Conservation (phyloP, 768 basidiomycete species). For the Hortiboletus flavorubellus region DNA sequence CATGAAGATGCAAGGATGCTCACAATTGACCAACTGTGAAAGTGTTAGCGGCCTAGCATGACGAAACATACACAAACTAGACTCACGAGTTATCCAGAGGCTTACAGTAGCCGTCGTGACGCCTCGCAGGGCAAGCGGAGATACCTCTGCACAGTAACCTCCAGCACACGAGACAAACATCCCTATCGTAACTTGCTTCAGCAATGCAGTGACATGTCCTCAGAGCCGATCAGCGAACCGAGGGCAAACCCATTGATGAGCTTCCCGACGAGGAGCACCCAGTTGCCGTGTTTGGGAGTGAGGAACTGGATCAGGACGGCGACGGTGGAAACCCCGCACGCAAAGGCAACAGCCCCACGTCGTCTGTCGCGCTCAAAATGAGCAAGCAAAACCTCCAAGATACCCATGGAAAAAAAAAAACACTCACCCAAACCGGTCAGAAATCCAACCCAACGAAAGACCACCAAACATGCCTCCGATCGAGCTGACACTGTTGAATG, state of each 20-base stretch:
- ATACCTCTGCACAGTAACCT: conserved; percentile 28
- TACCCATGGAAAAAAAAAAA: background rate
- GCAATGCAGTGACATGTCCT: background rate
- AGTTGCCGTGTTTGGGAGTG: conserved; percentile 21
- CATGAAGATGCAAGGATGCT: background rate
- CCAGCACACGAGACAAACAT: conserved; percentile 26
- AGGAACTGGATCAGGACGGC: conserved; percentile 26
- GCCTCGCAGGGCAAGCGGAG: conserved; percentile 26
- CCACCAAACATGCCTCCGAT: conserved; percentile 29
- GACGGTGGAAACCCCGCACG: conserved; percentile 19
- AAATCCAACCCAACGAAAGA: conserved; percentile 21
- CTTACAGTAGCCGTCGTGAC: conserved; percentile 25
- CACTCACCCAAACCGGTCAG: conserved; percentile 20
- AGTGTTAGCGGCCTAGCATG: background rate
- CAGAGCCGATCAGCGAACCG: conserved; percentile 4
- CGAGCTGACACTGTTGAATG: conserved; percentile 24
- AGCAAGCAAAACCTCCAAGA: background rate
- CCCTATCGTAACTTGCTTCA: conserved; percentile 6
- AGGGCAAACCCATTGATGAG: conserved; percentile 27
- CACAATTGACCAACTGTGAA: conserved; percentile 24
- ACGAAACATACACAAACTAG: background rate
- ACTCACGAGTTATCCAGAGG: conserved; percentile 26
- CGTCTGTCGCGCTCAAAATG: conserved; percentile 8
- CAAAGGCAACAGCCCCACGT: conserved; percentile 23
- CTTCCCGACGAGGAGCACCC: conserved; percentile 24